Evolutionary conservation across 495 filamentous ascomycete genomes (phyloP).

Genomic region (Paragyromitra xinjiangensis): DNA sequence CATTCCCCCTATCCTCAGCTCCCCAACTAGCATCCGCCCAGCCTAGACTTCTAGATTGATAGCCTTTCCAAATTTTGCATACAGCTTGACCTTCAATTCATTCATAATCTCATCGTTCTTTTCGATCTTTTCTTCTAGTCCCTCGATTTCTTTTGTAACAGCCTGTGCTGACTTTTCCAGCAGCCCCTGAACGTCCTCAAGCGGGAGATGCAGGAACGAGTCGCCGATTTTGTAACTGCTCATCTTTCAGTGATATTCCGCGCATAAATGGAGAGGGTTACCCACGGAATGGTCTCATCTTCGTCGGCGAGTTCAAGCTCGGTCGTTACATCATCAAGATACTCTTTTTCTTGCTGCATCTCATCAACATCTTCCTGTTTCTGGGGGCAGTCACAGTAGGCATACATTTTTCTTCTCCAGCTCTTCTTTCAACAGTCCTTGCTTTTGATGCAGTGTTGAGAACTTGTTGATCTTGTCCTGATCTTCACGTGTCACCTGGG

Average conservation of each 20-base stretch:
- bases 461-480: constrained; percentile 99
- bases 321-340: constrained; percentile 87
- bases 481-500: constrained; percentile 92
- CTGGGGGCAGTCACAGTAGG: background rate
- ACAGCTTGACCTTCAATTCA: constrained; percentile 85
- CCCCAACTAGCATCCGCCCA: background rate
- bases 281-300: constrained; percentile 88
- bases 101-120: constrained; percentile 83
- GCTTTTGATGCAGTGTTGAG: constrained; percentile 89
- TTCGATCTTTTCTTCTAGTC: constrained; percentile 77
- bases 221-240: constrained; percentile 94
- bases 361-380: background rate
- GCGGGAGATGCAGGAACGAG: constrained; percentile 85
- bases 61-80: constrained; percentile 90
- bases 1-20: background rate
- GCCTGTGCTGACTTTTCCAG: constrained; percentile 73
- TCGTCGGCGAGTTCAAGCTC: constrained; percentile 96
- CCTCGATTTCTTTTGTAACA: constrained; percentile 77
- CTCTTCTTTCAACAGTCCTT: constrained; percentile 78
- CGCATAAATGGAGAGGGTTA: constrained; percentile 12
- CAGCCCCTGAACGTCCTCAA: constrained; percentile 83
- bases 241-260: background rate
- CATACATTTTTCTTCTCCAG: constrained; percentile 81
- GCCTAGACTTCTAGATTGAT: constrained; percentile 92
- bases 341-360: constrained; percentile 94